These are phyloP conservation scores for Plasmodium cynomolgi DNA, from an alignment of 169 alveolate genomes.

Conservation along the genomic window DNA sequence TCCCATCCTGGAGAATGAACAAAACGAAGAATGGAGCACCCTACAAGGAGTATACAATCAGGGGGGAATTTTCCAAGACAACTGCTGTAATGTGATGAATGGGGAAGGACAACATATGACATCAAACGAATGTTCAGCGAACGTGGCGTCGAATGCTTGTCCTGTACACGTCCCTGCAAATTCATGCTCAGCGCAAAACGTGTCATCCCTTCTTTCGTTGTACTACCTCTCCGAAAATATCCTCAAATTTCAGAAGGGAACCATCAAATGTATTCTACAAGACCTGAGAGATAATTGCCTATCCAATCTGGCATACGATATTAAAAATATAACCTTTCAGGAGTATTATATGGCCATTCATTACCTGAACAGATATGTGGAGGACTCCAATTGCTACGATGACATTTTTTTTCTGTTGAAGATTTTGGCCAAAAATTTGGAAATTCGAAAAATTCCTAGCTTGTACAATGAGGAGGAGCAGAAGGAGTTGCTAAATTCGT, in stretches of 20 bases:
- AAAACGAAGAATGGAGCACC: neutral
- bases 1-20: neutral
- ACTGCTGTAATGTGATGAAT: neutral
- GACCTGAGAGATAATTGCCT: conserved; percentile 76
- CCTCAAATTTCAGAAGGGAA: conserved; percentile 74
- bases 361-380: conserved; percentile 65
- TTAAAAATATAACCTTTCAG: conserved; percentile 72
- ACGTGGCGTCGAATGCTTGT: too few relatives aligned
- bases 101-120: neutral
- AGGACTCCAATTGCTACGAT: conserved; percentile 73
- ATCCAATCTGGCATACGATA: conserved; percentile 33
- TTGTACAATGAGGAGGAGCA: conserved; percentile 70
- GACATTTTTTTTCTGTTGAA: conserved; percentile 74
- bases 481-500: conserved; percentile 45
- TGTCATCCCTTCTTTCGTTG: conserved; percentile 45
- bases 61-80: neutral
- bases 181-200: neutral
- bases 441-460: conserved; percentile 75
- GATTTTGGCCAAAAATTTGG: conserved; percentile 69
- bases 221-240: conserved; percentile 68
- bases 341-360: conserved; percentile 74
- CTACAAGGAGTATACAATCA: neutral
- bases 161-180: neutral
- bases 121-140: neutral
- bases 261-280: conserved; percentile 73